These are phyloP conservation scores for Candida hispaniensis DNA, from an alignment of 805 yeast genomes.

Conservation along the genomic window DNA sequence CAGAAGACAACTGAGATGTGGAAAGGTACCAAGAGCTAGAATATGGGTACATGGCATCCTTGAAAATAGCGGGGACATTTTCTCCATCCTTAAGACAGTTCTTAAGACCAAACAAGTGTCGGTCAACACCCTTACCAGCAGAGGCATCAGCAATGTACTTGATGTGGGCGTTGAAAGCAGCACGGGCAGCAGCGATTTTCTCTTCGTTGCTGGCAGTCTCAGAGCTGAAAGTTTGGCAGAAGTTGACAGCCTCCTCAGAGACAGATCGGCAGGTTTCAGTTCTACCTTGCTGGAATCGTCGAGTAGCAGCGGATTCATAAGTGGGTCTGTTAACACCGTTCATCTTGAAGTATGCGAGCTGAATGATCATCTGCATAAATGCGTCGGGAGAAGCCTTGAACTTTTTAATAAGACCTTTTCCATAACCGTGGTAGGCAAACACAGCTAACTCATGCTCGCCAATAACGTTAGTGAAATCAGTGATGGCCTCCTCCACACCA, in stretches of 20 bases:
- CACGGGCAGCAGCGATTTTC: slow-evolving; percentile 57
- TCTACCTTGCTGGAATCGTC: slow-evolving; percentile 80
- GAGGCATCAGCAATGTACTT: slow-evolving; percentile 65
- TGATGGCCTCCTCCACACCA: slow-evolving; percentile 46
- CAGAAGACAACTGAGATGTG: slow-evolving; percentile 81
- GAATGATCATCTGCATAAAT: slow-evolving; percentile 79
- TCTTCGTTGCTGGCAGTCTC: slow-evolving; percentile 39
- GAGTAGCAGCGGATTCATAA: slow-evolving; percentile 91
- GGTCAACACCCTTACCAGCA: slow-evolving; percentile 81
- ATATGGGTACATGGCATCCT: slow-evolving; percentile 65
- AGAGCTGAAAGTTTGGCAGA: slow-evolving; percentile 67
- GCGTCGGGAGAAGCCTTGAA: slow-evolving; percentile 91
- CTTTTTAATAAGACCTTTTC: slow-evolving; percentile 74
- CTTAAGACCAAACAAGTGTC: slow-evolving; percentile 85
- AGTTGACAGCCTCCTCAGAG: slow-evolving; percentile 54
- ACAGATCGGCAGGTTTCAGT: slow-evolving; percentile 90
- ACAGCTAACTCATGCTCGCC: slow-evolving; percentile 63
- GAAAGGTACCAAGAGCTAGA: slow-evolving; percentile 79
- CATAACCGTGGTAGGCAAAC: slow-evolving; percentile 73
- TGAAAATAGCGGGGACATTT: slow-evolving; percentile 51
- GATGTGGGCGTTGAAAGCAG: slow-evolving; percentile 66
- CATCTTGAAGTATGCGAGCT: slow-evolving; percentile 78
- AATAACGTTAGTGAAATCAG: slow-evolving; percentile 46
- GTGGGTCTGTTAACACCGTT: slow-evolving; percentile 78
- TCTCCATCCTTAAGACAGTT: slow-evolving; percentile 53